Evolutionary conservation across 192 early-diverging fungal genomes (phyloP).

Genomic region (Entomortierella parvispora): DNA sequence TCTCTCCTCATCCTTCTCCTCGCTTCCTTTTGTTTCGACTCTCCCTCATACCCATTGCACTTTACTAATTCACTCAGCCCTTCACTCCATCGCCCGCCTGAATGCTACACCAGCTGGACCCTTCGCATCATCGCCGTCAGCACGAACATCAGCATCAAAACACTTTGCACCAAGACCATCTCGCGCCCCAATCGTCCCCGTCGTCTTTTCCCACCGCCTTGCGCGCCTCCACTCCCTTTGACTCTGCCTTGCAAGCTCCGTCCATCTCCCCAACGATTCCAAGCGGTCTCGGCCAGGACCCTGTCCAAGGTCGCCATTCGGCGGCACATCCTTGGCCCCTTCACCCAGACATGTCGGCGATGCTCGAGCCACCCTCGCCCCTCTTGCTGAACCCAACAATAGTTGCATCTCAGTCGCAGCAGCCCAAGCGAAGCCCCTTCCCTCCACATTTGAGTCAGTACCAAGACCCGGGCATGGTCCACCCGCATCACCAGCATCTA

Average conservation of each 20-base stretch:
- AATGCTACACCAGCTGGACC: slow-evolving; percentile 39
- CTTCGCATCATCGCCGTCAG: slow-evolving; percentile 20
- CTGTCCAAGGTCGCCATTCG: slow-evolving; percentile 15
- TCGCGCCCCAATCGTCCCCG: neutral
- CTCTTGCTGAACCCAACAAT: slow-evolving; percentile 25
- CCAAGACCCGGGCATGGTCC: slow-evolving; percentile 5
- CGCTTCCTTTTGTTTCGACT: neutral
- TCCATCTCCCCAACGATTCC: neutral
- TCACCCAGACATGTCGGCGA: neutral
- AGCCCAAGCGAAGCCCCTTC: neutral
- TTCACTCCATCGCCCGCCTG: neutral
- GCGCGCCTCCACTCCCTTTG: no score
- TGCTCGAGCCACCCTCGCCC: slow-evolving; percentile 5
- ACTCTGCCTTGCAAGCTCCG: no score
- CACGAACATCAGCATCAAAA: slow-evolving; percentile 9
- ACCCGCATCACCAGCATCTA: neutral
- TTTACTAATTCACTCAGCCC: neutral
- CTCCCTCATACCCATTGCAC: neutral
- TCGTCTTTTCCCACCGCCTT: no score
- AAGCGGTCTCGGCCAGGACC: neutral
- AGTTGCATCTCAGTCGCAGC: slow-evolving; percentile 11
- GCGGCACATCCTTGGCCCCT: no score
- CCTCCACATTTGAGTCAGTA: neutral
- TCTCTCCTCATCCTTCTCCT: no score
- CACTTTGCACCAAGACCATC: slow-evolving; percentile 7